Evolutionary conservation across 495 filamentous ascomycete genomes (phyloP), one percentile per base, ranked within the genome.

Genomic region (Alectoria sarmentosa): DNA sequence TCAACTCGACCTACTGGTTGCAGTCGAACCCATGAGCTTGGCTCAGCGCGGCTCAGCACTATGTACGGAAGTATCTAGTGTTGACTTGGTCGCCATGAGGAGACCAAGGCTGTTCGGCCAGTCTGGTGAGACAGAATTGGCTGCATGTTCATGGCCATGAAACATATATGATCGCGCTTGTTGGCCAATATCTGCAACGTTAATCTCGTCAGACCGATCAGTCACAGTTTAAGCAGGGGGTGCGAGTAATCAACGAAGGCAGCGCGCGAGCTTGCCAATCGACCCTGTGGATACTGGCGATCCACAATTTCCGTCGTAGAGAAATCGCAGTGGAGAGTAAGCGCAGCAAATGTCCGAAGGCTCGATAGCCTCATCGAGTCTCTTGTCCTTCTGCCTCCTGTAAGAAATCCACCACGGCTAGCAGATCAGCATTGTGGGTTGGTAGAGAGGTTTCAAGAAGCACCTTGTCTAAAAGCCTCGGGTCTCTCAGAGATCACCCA

Each of bases 401-500:
- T n/a, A 90, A 68, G 66, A 89, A 90, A 48, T 83, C 81, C 37
- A 84, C 72, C 28, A 87, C 86, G 60, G 80, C 86, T 88, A 58
- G 11, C 14, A 38, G 21, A 34, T 65, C 34, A 65, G 56, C 41
- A 64, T 58, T 52, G 4, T 14, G 38, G 14, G 19, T 15, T 28
- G 11, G 4, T 32, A 11, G 5, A 14, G 17, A 41, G 34, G 61
- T 39, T 52, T 74, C 26, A 32, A 13, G 17, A 4, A 65, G 6
- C 74, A 95, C 91, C 88, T 79, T 84, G 78, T 71, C 88, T 81
- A 71, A 98, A 98, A 4, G 78, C 87, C 72, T 94, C 88, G 0
- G 94, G 94, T 64, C 92, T 90, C 79, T 98, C 93, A 14, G 90
- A 90, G 68, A 95, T 93, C 0, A 98, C 78, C 94, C 94, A 98